Evolutionary conservation across 2,329 filamentous ascomycete genomes (phyloP).

Genomic region (Diplodia intermedia): DNA sequence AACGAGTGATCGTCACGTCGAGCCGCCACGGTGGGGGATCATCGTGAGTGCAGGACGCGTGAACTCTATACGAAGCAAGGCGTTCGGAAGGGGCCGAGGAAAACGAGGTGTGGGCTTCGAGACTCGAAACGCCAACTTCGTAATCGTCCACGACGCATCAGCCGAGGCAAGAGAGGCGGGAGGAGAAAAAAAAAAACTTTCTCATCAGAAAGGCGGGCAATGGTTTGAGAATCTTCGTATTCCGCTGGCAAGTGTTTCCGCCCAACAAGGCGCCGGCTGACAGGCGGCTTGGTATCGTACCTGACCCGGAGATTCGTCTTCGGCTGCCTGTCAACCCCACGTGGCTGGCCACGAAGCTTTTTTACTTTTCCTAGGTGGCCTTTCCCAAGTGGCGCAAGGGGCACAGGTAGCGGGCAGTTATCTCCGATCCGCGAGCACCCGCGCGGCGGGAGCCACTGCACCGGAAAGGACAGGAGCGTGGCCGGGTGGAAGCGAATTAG

Average conservation of each 20-base stretch:
- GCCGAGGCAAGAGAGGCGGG: neutral
- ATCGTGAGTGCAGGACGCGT: neutral
- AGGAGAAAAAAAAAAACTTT: neutral
- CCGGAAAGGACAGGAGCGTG: neutral
- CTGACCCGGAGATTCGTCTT: slow-evolving; percentile 7
- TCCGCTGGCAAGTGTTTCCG: neutral
- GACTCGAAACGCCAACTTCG: neutral
- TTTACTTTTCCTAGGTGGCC: neutral
- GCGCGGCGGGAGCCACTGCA: slow-evolving; percentile 1
- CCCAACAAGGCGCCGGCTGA: neutral
- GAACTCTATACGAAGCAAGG: neutral
- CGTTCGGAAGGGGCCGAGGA: neutral
- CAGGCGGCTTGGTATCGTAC: neutral
- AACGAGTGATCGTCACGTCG: slow-evolving; percentile 7
- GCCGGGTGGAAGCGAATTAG: too few relatives aligned
- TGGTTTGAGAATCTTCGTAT: slow-evolving; percentile 6
- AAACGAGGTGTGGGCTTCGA: neutral
- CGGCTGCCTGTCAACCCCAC: slow-evolving; percentile 16
- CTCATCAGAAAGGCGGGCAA: neutral
- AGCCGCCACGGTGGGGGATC: slow-evolving; percentile 13
- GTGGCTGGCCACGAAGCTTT: slow-evolving; percentile 17
- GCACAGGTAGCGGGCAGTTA: slow-evolving; percentile 5
- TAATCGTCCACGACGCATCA: too few relatives aligned
- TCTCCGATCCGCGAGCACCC: slow-evolving; percentile 21
- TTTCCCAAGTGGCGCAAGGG: neutral